Evolutionary conservation across 192 early-diverging fungal genomes (phyloP), one percentile per base, ranked within the genome.

Genomic region (Mortierella alpina): DNA sequence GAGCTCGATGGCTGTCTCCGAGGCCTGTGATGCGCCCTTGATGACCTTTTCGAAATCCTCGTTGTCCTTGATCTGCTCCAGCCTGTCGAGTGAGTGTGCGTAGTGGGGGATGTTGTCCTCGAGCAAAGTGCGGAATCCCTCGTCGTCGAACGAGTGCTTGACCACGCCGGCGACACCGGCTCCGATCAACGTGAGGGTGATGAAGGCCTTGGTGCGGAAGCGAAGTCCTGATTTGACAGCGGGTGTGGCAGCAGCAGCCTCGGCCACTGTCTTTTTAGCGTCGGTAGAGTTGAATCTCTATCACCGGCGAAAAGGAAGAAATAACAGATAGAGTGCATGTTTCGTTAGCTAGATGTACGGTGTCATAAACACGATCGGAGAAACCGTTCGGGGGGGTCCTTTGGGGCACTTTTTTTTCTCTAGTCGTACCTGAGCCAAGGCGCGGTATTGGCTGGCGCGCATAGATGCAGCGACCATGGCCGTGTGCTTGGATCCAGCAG

Each of bases 11-110:
- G 59, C 66, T 65, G 67, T 80, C 22, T 55, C 70, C 4, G 70
- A 47, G 14, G 44, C 70, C 12, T 45, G 6, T 23, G 70, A 42
- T 6, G 70, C 77, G 23, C 58, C 59, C 22, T 55, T 17, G 11
- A 72, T 42, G 42, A 66, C 49, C 60, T 68, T 72, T 40, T 68
- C 52, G 23, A 72, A 41, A 42, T 80, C 77, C 77, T 80, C 60
- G 52, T 80, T 80, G n/a, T 80, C 77, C 66, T 63, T 80, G 70
- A 80, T 52, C 58, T 60, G 50, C 65, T 80, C 77, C 70, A 80
- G 55, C 18, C 68, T 71, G 47, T 80, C 69, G 70, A 80, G 56
- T 8, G 70, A 68, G 55, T 80, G 77, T 13, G 70, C 77, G 42
- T 68, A 80, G 47, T 80, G 63, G 17, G 77, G 77, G 8, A 80